Evolutionary conservation across 2,329 filamentous ascomycete genomes (phyloP).

Genomic region (Neofusicoccum kwambonambiense): DNA sequence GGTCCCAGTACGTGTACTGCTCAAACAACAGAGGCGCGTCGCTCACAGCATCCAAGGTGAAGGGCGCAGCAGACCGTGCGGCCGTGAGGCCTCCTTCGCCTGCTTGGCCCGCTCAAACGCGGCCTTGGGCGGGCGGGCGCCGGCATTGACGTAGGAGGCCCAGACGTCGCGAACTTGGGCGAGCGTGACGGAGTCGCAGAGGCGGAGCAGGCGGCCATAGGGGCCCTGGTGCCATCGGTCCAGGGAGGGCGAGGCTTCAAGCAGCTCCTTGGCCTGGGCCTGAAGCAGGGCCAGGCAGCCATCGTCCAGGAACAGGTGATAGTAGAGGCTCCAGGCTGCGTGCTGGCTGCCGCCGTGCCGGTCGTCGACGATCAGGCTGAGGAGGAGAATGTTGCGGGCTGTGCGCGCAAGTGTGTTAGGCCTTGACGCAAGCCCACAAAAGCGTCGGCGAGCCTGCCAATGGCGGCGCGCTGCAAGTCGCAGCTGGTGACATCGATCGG

Average conservation of each 20-base stretch:
- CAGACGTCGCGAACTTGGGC: slow-evolving; percentile 43
- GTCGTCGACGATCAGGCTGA: slow-evolving; percentile 52
- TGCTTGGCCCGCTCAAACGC: neutral
- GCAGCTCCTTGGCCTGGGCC: slow-evolving; percentile 47
- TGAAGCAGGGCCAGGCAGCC: slow-evolving; percentile 38
- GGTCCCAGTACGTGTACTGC: slow-evolving; percentile 28
- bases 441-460: slow-evolving; percentile 42
- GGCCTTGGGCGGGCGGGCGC: neutral
- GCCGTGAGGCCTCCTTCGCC: neutral
- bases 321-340: slow-evolving; percentile 56
- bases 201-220: slow-evolving; percentile 49
- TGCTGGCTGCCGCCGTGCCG: slow-evolving; percentile 18
- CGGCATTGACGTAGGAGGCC: slow-evolving; percentile 31
- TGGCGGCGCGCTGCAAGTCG: slow-evolving; percentile 50
- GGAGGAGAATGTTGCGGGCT: slow-evolving; percentile 58
- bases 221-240: slow-evolving; percentile 45
- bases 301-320: slow-evolving; percentile 50
- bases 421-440: neutral
- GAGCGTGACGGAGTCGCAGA: slow-evolving; percentile 52
- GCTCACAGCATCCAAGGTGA: slow-evolving; percentile 9
- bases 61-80: slow-evolving; percentile 31
- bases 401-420: neutral
- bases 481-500: slow-evolving; percentile 58
- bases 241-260: slow-evolving; percentile 38
- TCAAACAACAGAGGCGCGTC: slow-evolving; percentile 21